Evolutionary conservation across 805 yeast genomes (phyloP).

Genomic region (Babjeviella inositovora): DNA sequence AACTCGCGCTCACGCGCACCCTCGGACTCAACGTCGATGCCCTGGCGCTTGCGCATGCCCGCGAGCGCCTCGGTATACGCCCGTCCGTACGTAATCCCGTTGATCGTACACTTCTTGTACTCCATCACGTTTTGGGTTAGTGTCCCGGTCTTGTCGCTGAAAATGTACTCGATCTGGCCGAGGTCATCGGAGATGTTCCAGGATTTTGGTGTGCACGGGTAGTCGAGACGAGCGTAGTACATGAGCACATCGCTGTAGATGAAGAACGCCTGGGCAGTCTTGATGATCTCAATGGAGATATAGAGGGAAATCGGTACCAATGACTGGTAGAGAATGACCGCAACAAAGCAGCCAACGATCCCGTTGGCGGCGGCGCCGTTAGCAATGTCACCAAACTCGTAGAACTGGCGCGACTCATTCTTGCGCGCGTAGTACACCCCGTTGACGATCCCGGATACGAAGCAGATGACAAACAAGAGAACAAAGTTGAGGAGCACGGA

Average conservation of each 20-base stretch:
- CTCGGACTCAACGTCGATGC: slow-evolving; percentile 57
- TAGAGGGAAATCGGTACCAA: slow-evolving; percentile 74
- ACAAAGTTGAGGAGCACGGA: slow-evolving; percentile 54
- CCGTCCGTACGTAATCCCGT: slow-evolving; percentile 56
- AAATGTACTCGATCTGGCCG: slow-evolving; percentile 75
- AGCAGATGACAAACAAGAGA: slow-evolving; percentile 49
- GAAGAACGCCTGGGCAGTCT: slow-evolving; percentile 70
- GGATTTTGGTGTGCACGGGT: slow-evolving; percentile 71
- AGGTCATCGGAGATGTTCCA: slow-evolving; percentile 81
- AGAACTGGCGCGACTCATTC: slow-evolving; percentile 38
- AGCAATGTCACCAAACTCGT: slow-evolving; percentile 58
- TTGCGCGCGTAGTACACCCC: slow-evolving; percentile 41
- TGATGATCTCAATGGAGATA: slow-evolving; percentile 69
- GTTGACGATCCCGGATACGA: slow-evolving; percentile 53
- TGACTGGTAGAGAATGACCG: slow-evolving; percentile 61
- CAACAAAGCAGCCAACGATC: slow-evolving; percentile 57
- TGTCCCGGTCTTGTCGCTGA: slow-evolving; percentile 78
- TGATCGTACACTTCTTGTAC: slow-evolving; percentile 65
- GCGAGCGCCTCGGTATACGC: slow-evolving; percentile 78
- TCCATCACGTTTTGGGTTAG: slow-evolving; percentile 78
- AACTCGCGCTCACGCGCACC: slow-evolving; percentile 29
- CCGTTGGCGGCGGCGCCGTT: slow-evolving; percentile 55
- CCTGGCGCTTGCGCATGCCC: slow-evolving; percentile 66
- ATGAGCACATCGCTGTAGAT: slow-evolving; percentile 61
- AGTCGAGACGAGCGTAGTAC: slow-evolving; percentile 56